These are phyloP conservation scores for Auriculariales sp. DNA, from an alignment of 768 basidiomycete genomes.

Conservation along the genomic window DNA sequence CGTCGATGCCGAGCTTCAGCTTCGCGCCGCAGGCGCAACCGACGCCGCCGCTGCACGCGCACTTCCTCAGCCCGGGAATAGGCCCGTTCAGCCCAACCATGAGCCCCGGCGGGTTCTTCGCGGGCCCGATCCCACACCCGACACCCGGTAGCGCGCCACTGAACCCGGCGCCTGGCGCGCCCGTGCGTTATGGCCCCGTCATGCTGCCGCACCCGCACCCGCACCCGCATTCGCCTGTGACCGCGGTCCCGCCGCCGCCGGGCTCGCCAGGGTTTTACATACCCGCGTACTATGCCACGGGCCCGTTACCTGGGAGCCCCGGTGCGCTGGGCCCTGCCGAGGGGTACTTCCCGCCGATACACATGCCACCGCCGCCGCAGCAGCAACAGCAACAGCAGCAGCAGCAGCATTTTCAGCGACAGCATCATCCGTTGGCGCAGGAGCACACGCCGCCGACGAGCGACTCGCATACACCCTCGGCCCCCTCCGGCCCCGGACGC, in stretches of 20 bases:
- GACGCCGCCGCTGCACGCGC: constrained; percentile 24
- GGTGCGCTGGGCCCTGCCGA: too few species aligned
- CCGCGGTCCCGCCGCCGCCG: neutral
- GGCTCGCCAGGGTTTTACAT: too few species aligned
- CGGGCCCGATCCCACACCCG: constrained; percentile 12
- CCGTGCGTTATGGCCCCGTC: constrained; percentile 13
- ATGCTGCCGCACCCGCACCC: neutral
- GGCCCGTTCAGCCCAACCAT: constrained; percentile 27
- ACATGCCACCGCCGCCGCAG: too few species aligned
- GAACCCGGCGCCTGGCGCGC: constrained; percentile 51
- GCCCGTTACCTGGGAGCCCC: too few species aligned
- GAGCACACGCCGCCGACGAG: neutral
- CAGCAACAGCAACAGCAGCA: too few species aligned
- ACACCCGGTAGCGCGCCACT: too few species aligned
- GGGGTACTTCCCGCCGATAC: neutral
- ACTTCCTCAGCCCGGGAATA: constrained; percentile 20
- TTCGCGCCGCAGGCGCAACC: constrained; percentile 51
- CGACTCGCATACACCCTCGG: too few species aligned
- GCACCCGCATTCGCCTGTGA: too few species aligned
- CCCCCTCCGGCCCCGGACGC: too few species aligned
- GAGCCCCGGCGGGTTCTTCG: constrained; percentile 56
- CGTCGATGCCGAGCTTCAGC: constrained; percentile 90
- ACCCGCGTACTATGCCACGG: too few species aligned
- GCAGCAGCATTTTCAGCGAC: too few species aligned
- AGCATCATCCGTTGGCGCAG: neutral